phyloP scores from a whole-genome alignment of 495 filamentous ascomycete species.

The Podospora comata region DNA sequence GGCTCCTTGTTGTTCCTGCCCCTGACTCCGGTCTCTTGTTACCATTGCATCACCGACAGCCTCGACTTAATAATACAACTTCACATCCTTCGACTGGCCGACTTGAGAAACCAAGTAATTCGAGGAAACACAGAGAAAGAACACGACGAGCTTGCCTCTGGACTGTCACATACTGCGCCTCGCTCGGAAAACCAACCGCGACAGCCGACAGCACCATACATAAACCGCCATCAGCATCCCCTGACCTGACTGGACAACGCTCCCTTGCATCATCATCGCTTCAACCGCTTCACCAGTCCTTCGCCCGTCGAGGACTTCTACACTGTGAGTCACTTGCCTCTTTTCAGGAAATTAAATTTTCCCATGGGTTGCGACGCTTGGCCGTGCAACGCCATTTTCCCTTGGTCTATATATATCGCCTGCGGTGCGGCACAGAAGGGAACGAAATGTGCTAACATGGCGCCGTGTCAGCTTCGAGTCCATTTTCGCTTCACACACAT shows the following conservation, averaged over 20 bases:
- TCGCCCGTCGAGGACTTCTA: conserved; percentile 28
- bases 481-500: conserved; percentile 13
- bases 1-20: conserved; percentile 15
- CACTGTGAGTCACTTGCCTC: conserved; percentile 44
- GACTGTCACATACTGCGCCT: conserved; percentile 7
- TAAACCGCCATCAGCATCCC: conserved; percentile 25
- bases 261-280: conserved; percentile 30
- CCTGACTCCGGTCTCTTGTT: conserved; percentile 6
- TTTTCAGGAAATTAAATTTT: conserved; percentile 19
- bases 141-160: background rate
- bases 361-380: conserved; percentile 11
- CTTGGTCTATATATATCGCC: conserved; percentile 18
- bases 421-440: background rate
- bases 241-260: conserved; percentile 23
- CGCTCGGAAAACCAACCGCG: background rate
- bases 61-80: background rate
- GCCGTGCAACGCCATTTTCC: background rate
- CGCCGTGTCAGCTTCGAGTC: conserved; percentile 19
- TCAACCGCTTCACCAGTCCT: conserved; percentile 35
- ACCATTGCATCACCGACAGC: conserved; percentile 17
- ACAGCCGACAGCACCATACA: conserved; percentile 9
- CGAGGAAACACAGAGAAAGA: background rate
- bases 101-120: background rate
- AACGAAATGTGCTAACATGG: conserved; percentile 27
- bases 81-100: conserved; percentile 5